These are phyloP conservation scores for Prunella vulgaris DNA, from an alignment of 257 asterid species.

Conservation along the genomic window DNA sequence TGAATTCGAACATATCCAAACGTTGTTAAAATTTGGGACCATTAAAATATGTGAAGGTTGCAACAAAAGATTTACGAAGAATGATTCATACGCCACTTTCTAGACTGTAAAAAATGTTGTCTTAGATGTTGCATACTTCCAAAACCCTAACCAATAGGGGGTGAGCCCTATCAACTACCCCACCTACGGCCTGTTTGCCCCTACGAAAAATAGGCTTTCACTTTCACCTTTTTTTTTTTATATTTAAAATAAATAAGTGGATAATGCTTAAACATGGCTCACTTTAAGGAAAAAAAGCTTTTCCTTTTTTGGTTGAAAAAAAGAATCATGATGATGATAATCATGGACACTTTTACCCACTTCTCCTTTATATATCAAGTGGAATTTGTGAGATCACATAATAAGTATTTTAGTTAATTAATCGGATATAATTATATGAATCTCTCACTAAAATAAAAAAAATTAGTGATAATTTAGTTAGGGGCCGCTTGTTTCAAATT, in stretches of 20 bases:
- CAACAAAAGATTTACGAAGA: background rate
- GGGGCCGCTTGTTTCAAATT: too few species aligned
- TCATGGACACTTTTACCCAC: background rate
- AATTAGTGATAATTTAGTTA: too few species aligned
- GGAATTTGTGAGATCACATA: too few species aligned
- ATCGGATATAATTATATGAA: too few species aligned
- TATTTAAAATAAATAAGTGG: background rate
- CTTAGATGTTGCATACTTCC: conserved; percentile 23
- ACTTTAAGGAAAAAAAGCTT: background rate
- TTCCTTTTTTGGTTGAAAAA: background rate
- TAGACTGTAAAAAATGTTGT: conserved; percentile 21
- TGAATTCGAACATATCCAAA: background rate
- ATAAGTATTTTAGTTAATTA: too few species aligned
- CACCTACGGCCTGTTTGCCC: conserved; percentile 5
- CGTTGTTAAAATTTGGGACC: background rate
- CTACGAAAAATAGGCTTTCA: background rate
- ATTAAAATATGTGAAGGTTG: background rate
- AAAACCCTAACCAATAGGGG: conserved; percentile 15
- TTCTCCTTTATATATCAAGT: too few species aligned
- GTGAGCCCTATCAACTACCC: conserved; percentile 7
- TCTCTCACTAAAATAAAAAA: too few species aligned
- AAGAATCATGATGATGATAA: background rate
- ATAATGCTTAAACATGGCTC: background rate
- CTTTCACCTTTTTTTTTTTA: background rate
- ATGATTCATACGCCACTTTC: conserved; percentile 18